Evolutionary conservation across 768 basidiomycete genomes (phyloP).

Genomic region (Trametes elegans): DNA sequence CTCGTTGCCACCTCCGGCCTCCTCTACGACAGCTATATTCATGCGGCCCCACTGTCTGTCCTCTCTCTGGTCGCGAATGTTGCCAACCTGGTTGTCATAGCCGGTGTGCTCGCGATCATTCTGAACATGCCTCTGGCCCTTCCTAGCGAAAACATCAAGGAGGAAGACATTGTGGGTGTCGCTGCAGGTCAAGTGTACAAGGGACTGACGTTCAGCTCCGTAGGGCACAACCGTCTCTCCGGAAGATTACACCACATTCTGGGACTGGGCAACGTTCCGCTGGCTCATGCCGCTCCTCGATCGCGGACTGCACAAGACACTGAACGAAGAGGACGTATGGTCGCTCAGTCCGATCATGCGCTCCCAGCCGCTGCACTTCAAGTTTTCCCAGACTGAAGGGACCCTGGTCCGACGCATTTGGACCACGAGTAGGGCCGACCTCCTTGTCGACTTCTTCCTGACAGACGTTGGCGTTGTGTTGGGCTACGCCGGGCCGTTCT

Average conservation of each 20-base stretch:
- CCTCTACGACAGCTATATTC: conserved; percentile 48
- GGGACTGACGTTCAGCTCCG: neutral
- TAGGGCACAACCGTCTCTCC: conserved; percentile 61
- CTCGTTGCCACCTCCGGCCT: conserved; percentile 51
- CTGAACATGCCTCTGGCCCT: conserved; percentile 64
- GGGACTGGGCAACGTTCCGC: conserved; percentile 67
- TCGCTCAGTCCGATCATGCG: conserved; percentile 64
- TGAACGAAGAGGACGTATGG: conserved; percentile 75
- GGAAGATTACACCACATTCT: conserved; percentile 74
- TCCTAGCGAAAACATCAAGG: conserved; percentile 54
- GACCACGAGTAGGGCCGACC: conserved; percentile 45
- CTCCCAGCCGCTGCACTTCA: conserved; percentile 59
- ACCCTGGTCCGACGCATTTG: conserved; percentile 45
- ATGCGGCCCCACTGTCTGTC: conserved; percentile 42
- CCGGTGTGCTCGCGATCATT: conserved; percentile 44
- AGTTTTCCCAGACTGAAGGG: conserved; percentile 37
- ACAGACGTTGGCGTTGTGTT: conserved; percentile 70
- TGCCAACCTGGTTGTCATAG: conserved; percentile 45
- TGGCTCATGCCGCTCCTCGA: conserved; percentile 70
- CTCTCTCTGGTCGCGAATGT: conserved; percentile 24
- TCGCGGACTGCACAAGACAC: conserved; percentile 46
- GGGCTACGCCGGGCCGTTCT: conserved; percentile 82
- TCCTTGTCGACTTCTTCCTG: conserved; percentile 60
- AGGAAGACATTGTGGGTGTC: conserved; percentile 57
- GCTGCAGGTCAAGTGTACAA: neutral